Evolutionary conservation across 1,284 basidiomycete species (phyloP).

Genomic region (Boletus semigastroideus): DNA sequence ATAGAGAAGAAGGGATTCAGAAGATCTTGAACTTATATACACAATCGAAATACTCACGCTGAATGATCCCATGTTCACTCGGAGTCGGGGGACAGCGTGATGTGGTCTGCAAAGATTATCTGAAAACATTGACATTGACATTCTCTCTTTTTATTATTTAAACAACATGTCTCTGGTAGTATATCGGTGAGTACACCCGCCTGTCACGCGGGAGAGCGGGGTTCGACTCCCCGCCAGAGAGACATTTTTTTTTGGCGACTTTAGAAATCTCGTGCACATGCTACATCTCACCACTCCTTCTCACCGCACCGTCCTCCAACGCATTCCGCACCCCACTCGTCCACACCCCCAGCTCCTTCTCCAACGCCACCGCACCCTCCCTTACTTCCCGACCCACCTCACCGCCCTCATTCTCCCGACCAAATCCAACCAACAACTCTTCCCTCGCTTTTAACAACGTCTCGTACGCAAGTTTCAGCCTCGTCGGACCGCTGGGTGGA

Average conservation of each 20-base stretch:
- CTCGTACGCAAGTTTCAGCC: constrained; percentile 63
- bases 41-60: background rate
- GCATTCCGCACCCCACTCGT: constrained; percentile 33
- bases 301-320: constrained; percentile 20
- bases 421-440: constrained; percentile 65
- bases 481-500: constrained; percentile 62
- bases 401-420: constrained; percentile 58
- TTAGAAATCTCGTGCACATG: too few relatives aligned
- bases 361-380: constrained; percentile 53
- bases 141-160: too few relatives aligned
- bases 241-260: constrained; percentile 28
- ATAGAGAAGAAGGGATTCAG: background rate
- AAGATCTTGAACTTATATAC: background rate
- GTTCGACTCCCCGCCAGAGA: constrained; percentile 47
- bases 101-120: too few relatives aligned
- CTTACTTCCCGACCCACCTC: constrained; percentile 57
- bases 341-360: constrained; percentile 72
- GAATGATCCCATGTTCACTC: background rate
- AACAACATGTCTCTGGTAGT: constrained; percentile 39
- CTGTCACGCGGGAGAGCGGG: constrained; percentile 46
- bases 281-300: constrained; percentile 2
- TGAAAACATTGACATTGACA: too few relatives aligned
- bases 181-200: constrained; percentile 47
- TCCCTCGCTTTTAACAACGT: constrained; percentile 59
- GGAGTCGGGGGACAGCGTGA: too few relatives aligned